These are phyloP conservation scores for Catharanthus roseus DNA, from an alignment of 257 asterid genomes.

Conservation along the genomic window DNA sequence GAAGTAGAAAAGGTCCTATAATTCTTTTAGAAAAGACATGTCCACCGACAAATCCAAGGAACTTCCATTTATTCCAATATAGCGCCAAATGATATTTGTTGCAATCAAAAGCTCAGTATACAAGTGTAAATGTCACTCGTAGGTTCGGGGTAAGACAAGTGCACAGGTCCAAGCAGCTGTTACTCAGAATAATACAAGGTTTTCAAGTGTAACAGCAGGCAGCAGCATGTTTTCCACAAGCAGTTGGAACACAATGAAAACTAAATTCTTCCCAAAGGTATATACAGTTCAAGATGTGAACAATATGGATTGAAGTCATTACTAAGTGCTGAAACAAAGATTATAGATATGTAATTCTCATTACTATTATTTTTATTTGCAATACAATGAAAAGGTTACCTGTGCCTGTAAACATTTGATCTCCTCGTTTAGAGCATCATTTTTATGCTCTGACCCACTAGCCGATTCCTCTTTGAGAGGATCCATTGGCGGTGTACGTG, in stretches of 20 bases:
- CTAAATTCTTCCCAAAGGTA: not conserved
- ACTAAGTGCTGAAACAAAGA: not conserved
- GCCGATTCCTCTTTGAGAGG: conserved; percentile 34
- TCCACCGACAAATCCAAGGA: not conserved
- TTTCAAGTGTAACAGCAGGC: too few relatives aligned
- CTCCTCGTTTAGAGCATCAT: conserved; percentile 45
- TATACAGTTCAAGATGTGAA: not conserved
- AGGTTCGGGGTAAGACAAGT: not conserved
- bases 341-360: not conserved
- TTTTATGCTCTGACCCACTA: conserved; percentile 34
- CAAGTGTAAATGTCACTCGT: not conserved
- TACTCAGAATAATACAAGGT: not conserved
- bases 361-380: not conserved
- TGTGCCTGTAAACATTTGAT: conserved; percentile 59
- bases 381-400: conserved; percentile 34
- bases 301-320: not conserved
- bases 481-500: conserved; percentile 26
- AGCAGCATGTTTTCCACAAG: not conserved
- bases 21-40: not conserved
- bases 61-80: not conserved
- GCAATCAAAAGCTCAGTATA: not conserved
- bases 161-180: not conserved
- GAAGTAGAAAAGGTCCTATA: not conserved
- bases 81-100: not conserved
- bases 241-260: not conserved